A percentile compares a stretch with the other conserved stretches of the same genome.
These are phyloP conservation scores for Teunomyces atbi DNA, from an alignment of 805 yeast species.

Conservation along the genomic window DNA sequence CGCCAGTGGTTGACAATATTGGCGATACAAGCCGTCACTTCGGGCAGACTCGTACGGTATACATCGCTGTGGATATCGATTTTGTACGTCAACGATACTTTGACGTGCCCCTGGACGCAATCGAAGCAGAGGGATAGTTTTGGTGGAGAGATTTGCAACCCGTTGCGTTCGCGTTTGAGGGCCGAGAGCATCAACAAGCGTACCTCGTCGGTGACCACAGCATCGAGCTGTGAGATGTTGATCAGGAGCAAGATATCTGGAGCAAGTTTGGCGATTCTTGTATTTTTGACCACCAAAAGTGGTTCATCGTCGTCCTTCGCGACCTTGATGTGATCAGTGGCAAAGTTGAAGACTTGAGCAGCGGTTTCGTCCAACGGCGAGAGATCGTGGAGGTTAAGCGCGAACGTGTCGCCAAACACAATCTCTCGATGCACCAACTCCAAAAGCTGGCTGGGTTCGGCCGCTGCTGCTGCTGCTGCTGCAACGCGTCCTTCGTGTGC, in stretches of 20 bases:
- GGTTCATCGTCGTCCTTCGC: constrained; percentile 3
- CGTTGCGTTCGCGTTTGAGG: constrained; percentile 11
- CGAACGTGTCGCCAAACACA: constrained; percentile 7
- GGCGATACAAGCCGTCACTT: not conserved
- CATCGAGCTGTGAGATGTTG: constrained; percentile 8
- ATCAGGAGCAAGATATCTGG: constrained; percentile 13
- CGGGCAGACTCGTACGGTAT: constrained; percentile 15
- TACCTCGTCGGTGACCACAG: constrained; percentile 13
- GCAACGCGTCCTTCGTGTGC: constrained; percentile 6
- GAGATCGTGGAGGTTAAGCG: constrained; percentile 1
- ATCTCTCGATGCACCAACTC: constrained; percentile 12
- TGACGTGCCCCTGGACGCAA: constrained; percentile 9
- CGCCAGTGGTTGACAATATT: not conserved
- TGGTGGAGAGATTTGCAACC: constrained; percentile 7
- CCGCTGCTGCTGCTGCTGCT: constrained; percentile 5
- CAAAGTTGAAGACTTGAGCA: constrained; percentile 8
- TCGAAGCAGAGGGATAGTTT: not conserved
- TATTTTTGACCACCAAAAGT: constrained; percentile 10
- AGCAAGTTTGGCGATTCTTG: constrained; percentile 6
- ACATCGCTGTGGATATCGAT: constrained; percentile 18
- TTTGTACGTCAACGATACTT: constrained; percentile 12
- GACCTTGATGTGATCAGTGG: constrained; percentile 15
- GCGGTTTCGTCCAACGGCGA: constrained; percentile 5
- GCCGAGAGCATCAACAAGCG: constrained; percentile 11
- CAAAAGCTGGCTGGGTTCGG: constrained; percentile 3